Evolutionary conservation across 768 basidiomycete genomes (phyloP).

Genomic region (Mycena polygramma): DNA sequence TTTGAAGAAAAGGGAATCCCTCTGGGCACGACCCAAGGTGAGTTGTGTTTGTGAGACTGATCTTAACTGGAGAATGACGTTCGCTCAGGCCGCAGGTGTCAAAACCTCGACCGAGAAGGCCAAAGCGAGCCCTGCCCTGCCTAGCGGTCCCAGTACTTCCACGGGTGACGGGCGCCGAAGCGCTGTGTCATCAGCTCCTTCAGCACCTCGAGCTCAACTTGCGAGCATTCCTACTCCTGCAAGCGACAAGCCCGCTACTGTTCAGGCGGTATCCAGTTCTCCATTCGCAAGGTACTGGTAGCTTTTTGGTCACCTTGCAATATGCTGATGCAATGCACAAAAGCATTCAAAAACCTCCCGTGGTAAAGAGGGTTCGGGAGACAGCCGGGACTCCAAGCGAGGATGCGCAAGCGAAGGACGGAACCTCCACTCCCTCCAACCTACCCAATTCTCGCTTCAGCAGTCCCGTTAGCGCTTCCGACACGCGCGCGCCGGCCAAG

Average conservation of each 20-base stretch:
- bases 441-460: conserved; percentile 42
- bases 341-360: conserved; percentile 39
- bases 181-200: conserved; percentile 58
- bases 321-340: background rate
- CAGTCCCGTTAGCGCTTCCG: conserved; percentile 43
- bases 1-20: conserved; percentile 77
- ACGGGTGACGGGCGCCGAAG: conserved; percentile 45
- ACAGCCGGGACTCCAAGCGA: conserved; percentile 41
- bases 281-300: conserved; percentile 39
- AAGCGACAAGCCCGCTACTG: conserved; percentile 45
- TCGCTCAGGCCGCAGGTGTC: conserved; percentile 18
- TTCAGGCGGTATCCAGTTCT: conserved; percentile 43
- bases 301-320: background rate
- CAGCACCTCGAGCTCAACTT: conserved; percentile 71
- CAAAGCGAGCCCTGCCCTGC: conserved; percentile 42
- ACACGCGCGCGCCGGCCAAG: conserved; percentile 10
- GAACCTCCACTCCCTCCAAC: conserved; percentile 34
- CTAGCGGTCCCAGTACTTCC: conserved; percentile 54
- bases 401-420: conserved; percentile 43
- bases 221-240: conserved; percentile 44
- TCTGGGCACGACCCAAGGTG: conserved; percentile 33
- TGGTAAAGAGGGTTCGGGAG: conserved; percentile 35
- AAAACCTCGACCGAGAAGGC: conserved; percentile 26
- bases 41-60: background rate
- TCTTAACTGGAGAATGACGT: conserved; percentile 15